Percentiles rank a stretch among this genome's conserved stretches.
Evolutionary conservation across 176 grass and related monocot species (phyloP).

Genomic region (Oryza australiensis): DNA sequence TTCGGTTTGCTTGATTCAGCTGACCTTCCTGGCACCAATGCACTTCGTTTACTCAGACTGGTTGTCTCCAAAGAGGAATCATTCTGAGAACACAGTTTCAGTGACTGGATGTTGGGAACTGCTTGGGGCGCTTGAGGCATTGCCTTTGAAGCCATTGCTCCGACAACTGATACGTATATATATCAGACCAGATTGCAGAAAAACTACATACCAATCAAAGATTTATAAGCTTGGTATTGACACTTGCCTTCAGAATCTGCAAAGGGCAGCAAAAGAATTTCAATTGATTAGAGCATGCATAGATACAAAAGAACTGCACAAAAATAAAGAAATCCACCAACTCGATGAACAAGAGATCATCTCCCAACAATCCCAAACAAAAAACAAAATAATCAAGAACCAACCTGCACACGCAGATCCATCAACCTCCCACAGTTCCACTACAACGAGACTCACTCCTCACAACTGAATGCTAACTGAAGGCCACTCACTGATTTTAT

Average conservation of each 20-base stretch:
- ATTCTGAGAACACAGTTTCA: constrained; percentile 23
- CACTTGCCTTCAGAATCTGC: constrained; percentile 36
- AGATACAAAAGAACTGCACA: constrained; percentile 13
- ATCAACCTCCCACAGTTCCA: background rate
- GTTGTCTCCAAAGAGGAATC: constrained; percentile 39
- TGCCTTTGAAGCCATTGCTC: constrained; percentile 51
- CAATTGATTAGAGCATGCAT: background rate
- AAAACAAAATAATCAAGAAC: constrained; percentile 10
- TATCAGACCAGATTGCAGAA: background rate
- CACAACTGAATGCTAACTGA: background rate
- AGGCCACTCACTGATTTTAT: background rate
- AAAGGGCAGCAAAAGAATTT: background rate
- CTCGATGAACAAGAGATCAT: background rate
- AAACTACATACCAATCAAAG: constrained; percentile 12
- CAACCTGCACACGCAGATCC: constrained; percentile 14
- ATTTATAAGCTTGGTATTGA: constrained; percentile 1
- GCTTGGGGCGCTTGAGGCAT: constrained; percentile 26
- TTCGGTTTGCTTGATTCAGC: constrained; percentile 27
- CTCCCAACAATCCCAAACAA: constrained; percentile 8
- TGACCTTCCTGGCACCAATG: constrained; percentile 21
- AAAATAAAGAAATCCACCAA: background rate
- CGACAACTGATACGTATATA: background rate
- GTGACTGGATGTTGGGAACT: background rate
- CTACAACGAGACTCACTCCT: background rate
- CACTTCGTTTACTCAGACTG: background rate